A percentile compares a stretch with the other conserved stretches of the same genome.
Evolutionary conservation across 495 filamentous ascomycete genomes (phyloP).

Genomic region (Penicillium dipodomyicola): DNA sequence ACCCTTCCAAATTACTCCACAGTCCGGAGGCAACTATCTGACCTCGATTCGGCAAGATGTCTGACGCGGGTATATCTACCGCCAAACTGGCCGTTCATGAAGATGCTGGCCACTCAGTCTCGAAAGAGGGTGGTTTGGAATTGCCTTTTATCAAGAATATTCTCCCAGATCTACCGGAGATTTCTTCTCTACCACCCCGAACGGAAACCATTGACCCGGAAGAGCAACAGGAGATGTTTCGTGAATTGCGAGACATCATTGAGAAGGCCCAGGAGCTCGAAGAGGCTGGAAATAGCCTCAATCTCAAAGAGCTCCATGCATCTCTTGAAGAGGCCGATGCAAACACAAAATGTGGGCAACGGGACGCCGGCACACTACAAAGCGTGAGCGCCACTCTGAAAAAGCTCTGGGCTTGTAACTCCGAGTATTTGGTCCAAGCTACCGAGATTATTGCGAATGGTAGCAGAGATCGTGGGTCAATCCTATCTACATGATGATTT

Average conservation of each 20-base stretch:
- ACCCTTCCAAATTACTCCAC: not conserved
- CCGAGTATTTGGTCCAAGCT: constrained; percentile 45
- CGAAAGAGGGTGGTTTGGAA: constrained; percentile 16
- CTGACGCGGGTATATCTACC: constrained; percentile 22
- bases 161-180: constrained; percentile 24
- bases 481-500: constrained; percentile 1
- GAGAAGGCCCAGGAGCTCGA: constrained; percentile 20
- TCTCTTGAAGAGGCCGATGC: constrained; percentile 31
- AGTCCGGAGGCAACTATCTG: not conserved
- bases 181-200: constrained; percentile 17
- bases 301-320: constrained; percentile 26
- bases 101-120: constrained; percentile 4
- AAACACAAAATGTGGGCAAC: constrained; percentile 19
- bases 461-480: constrained; percentile 64
- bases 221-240: constrained; percentile 34
- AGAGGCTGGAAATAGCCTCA: constrained; percentile 20
- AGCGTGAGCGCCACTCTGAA: constrained; percentile 28
- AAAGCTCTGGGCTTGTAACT: constrained; percentile 39
- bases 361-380: constrained; percentile 25
- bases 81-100: constrained; percentile 6
- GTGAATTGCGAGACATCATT: constrained; percentile 24
- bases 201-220: constrained; percentile 15
- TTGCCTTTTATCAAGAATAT: constrained; percentile 29
- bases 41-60: constrained; percentile 14
- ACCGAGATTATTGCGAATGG: constrained; percentile 62